Evolutionary conservation across 495 filamentous ascomycete genomes (phyloP).

Genomic region (Alectoria sarmentosa): DNA sequence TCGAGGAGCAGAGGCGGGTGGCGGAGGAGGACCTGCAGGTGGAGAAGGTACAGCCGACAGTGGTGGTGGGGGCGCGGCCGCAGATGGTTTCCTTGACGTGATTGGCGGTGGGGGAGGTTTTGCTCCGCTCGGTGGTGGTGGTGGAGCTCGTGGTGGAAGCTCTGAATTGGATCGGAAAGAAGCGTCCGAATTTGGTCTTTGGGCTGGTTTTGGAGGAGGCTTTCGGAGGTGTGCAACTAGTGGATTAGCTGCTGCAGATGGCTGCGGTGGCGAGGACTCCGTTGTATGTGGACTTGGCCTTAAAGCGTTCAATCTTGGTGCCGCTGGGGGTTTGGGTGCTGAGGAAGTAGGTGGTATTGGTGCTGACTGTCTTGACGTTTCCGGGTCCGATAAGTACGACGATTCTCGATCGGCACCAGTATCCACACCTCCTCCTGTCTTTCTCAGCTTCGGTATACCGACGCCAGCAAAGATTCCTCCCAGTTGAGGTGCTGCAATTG

Average conservation of each 20-base stretch:
- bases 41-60: slow-evolving; percentile 37
- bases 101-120: slow-evolving; percentile 44
- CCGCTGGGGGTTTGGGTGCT: slow-evolving; percentile 43
- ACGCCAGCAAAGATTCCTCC: slow-evolving; percentile 78
- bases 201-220: slow-evolving; percentile 43
- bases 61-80: slow-evolving; percentile 36
- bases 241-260: slow-evolving; percentile 39
- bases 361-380: slow-evolving; percentile 51
- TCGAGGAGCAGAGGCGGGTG: slow-evolving; percentile 35
- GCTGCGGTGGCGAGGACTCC: slow-evolving; percentile 42
- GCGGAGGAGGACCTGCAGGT: slow-evolving; percentile 38
- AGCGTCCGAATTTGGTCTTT: slow-evolving; percentile 45
- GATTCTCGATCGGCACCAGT: slow-evolving; percentile 76
- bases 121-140: slow-evolving; percentile 51
- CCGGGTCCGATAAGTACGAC: slow-evolving; percentile 73
- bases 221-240: slow-evolving; percentile 56
- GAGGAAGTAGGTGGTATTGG: slow-evolving; percentile 55
- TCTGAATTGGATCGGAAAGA: slow-evolving; percentile 36
- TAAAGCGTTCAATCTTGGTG: slow-evolving; percentile 29
- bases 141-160: slow-evolving; percentile 57
- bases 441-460: slow-evolving; percentile 91
- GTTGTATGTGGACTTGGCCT: slow-evolving; percentile 52
- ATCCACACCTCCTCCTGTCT: slow-evolving; percentile 80
- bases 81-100: slow-evolving; percentile 56
- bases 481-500: slow-evolving; percentile 67